Conservation (phyloP, 2,329 filamentous ascomycete species). For the Trichoderma guizhouense region DNA sequence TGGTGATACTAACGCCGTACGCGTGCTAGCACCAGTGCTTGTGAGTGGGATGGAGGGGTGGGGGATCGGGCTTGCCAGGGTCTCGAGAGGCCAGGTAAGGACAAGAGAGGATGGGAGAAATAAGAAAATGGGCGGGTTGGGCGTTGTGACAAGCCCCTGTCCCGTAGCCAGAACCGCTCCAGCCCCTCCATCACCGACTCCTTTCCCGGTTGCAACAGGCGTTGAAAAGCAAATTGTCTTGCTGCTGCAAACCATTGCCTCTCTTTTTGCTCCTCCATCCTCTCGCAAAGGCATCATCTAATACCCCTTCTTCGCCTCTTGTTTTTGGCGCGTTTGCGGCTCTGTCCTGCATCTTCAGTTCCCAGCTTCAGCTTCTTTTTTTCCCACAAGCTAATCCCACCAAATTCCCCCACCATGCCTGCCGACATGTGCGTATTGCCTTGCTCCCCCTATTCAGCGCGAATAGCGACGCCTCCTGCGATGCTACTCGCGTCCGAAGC, state of each 20-base stretch:
- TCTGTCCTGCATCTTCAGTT: conserved; percentile 20
- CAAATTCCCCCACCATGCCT: conserved; percentile 36
- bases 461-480: background rate
- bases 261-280: conserved; percentile 24
- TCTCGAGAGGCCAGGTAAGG: conserved; percentile 9
- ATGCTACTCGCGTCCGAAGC: background rate
- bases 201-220: conserved; percentile 30
- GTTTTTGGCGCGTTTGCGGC: conserved; percentile 4
- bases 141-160: conserved; percentile 24
- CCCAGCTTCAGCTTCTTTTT: conserved; percentile 22
- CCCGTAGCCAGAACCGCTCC: conserved; percentile 33
- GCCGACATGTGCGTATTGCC: conserved; percentile 37
- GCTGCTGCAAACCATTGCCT: conserved; percentile 23
- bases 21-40: background rate
- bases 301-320: conserved; percentile 7
- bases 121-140: conserved; percentile 11
- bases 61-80: conserved; percentile 19
- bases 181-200: conserved; percentile 39
- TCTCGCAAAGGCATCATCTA: conserved; percentile 26
- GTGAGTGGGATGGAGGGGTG: conserved; percentile 16
- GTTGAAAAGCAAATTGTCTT: conserved; percentile 28
- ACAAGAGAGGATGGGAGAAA: background rate
- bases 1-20: conserved; percentile 7
- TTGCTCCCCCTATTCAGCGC: conserved; percentile 12
- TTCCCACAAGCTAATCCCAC: conserved; percentile 12